These are phyloP conservation scores for Volvariella surrecta DNA, from an alignment of 1,284 basidiomycete species.

Conservation along the genomic window DNA sequence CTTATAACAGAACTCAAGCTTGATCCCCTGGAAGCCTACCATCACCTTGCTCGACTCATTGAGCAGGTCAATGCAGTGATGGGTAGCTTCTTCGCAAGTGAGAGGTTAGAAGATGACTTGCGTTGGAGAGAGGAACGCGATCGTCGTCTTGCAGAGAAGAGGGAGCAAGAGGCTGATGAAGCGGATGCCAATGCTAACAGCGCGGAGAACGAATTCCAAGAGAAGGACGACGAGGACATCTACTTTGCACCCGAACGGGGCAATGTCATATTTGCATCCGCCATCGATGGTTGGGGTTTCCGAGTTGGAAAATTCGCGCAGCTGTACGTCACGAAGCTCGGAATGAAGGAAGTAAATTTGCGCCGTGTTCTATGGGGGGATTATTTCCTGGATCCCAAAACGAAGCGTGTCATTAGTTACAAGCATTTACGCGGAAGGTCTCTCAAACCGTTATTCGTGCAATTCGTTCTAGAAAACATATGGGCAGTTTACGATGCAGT, in stretches of 20 bases:
- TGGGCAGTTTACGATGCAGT: slow-evolving; percentile 96
- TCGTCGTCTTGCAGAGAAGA: slow-evolving; percentile 66
- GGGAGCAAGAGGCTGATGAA: slow-evolving; percentile 60
- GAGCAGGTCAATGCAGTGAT: slow-evolving; percentile 99
- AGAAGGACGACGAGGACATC: slow-evolving; percentile 95
- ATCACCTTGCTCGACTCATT: slow-evolving; percentile 87
- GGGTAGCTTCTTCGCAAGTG: slow-evolving; percentile 92
- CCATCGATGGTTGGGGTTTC: slow-evolving; percentile 98
- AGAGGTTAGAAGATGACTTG: slow-evolving; percentile 96
- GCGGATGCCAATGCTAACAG: slow-evolving; percentile 46
- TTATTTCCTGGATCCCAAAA: slow-evolving; percentile 95
- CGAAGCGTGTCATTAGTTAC: slow-evolving; percentile 86
- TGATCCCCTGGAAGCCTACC: slow-evolving; percentile 88
- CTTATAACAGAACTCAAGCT: slow-evolving; percentile 92
- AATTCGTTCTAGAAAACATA: slow-evolving; percentile 95
- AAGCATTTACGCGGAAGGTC: slow-evolving; percentile 83
- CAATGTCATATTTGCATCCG: slow-evolving; percentile 95
- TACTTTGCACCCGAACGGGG: slow-evolving; percentile 96
- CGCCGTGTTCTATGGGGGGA: slow-evolving; percentile 94
- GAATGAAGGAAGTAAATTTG: slow-evolving; percentile 85
- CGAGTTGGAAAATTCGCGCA: slow-evolving; percentile 90
- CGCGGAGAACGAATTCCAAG: slow-evolving; percentile 66
- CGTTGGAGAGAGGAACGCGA: slow-evolving; percentile 92
- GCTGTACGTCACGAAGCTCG: slow-evolving; percentile 87
- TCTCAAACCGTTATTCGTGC: slow-evolving; percentile 96